Evolutionary conservation across 2,329 filamentous ascomycete genomes (phyloP), one percentile per base, ranked within the genome.

Genomic region (Neofusicoccum laricinum): DNA sequence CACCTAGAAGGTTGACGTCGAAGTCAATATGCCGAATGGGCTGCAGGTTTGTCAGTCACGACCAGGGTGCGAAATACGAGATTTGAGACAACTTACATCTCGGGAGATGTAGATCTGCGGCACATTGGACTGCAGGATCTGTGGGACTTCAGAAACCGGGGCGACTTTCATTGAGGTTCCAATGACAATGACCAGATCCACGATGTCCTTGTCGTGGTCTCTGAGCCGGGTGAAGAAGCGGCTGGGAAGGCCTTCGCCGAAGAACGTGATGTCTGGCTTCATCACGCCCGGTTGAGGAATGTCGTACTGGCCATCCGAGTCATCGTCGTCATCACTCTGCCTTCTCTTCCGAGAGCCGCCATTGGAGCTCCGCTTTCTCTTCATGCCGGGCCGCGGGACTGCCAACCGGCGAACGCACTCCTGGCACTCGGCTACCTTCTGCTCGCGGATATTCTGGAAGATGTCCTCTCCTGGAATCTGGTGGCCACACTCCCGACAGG

Each of bases 221-320:
- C 91, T 87, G 14, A 98, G 85, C 7, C 93, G 89, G 57, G 86
- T 82, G 64, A 90, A 90, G 77, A 99, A 99, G 69, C 87, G 86
- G 70, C 91, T 88, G 0, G 94, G 93, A 1, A 99, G 88, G 58
- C 88, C 85, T 79, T 99, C 95, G 69, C 94, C 94, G 72, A 98
- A 98, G 81, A 99, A 98, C 51, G 92, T 98, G 73, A 99, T 98
- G 79, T 98, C 94, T 8, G 95, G 95, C 83, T 86, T 97, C 92
- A 96, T 96, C 74, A 96, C 88, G 64, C 91, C 92, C 2, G 88
- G 85, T 53, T 84, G 82, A 2, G 88, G 87, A 43, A 90, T 86
- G 68, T 88, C 84, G 72, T 89, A 87, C 63, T 87, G 84, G 12
- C 86, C 84, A 43, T 86, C 84, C 3, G 82, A 83, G 61, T 84